Conservation (phyloP, 495 filamentous ascomycete species). For the Aspergillus indologenus region DNA sequence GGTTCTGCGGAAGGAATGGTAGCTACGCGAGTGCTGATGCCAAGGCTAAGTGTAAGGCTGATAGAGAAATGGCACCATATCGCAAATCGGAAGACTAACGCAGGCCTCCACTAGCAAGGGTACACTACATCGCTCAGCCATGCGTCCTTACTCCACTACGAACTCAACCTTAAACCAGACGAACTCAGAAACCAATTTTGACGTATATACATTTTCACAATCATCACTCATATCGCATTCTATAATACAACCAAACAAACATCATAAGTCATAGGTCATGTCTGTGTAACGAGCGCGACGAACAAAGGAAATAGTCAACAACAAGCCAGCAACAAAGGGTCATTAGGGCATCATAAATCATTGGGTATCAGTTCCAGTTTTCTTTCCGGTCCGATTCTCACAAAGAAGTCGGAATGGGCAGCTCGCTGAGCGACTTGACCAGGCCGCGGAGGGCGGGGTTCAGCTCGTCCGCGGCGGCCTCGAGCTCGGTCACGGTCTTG, state of each 20-base stretch:
- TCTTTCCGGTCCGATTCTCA: not conserved
- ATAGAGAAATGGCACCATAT: too few species aligned
- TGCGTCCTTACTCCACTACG: too few species aligned
- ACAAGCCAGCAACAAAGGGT: not conserved
- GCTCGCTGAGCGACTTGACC: slow-evolving; percentile 14
- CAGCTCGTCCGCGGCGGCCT: slow-evolving; percentile 9
- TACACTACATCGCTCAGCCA: too few species aligned
- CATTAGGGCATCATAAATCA: not conserved
- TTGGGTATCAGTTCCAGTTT: not conserved
- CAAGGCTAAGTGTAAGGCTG: too few species aligned
- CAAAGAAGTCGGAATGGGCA: slow-evolving; percentile 7
- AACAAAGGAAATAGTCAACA: not conserved
- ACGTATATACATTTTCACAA: not conserved
- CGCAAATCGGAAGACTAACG: too few species aligned
- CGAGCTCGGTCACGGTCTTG: slow-evolving; percentile 7
- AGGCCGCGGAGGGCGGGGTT: slow-evolving; percentile 16
- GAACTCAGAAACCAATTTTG: not conserved
- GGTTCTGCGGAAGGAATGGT: too few species aligned
- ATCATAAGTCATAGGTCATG: not conserved
- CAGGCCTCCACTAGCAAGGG: too few species aligned
- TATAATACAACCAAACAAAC: not conserved
- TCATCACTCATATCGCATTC: not conserved
- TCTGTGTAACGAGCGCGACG: not conserved
- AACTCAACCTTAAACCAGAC: too few species aligned
- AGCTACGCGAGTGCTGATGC: too few species aligned